A percentile compares a stretch with the other conserved stretches of the same genome.
Evolutionary conservation across 1,284 basidiomycete species (phyloP).

Genomic region (Pseudozyma hubeiensis): DNA sequence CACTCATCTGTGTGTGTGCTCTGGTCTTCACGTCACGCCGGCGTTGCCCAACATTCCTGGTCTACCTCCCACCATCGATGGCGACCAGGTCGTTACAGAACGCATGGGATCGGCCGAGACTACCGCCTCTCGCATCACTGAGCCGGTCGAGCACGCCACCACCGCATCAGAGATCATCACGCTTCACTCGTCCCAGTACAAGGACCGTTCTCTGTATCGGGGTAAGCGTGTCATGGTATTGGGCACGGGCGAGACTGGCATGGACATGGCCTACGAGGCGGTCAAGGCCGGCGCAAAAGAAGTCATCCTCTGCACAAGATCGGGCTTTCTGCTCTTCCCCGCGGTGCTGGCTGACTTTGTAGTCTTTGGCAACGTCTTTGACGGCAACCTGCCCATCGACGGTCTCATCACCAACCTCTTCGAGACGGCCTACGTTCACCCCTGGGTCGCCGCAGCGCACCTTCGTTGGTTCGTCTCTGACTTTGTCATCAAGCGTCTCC

Average conservation of each 20-base stretch:
- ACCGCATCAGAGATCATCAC: conserved; percentile 48
- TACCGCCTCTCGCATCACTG: conserved; percentile 26
- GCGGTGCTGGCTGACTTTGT: conserved; percentile 77
- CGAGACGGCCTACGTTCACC: conserved; percentile 73
- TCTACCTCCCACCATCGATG: conserved; percentile 36
- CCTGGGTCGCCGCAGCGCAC: conserved; percentile 72
- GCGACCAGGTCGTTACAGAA: conserved; percentile 33
- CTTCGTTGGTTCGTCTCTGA: conserved; percentile 77
- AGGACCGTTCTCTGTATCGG: conserved; percentile 53
- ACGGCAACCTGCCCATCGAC: conserved; percentile 75
- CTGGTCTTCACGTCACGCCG: conserved; percentile 56
- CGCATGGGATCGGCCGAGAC: conserved; percentile 30
- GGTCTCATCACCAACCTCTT: conserved; percentile 75
- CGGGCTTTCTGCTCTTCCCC: conserved; percentile 74
- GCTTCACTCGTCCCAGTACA: conserved; percentile 58
- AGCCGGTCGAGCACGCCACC: conserved; percentile 29
- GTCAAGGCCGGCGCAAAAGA: conserved; percentile 74
- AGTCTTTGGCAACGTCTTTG: conserved; percentile 73
- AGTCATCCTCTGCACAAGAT: conserved; percentile 74
- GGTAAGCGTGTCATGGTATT: conserved; percentile 56
- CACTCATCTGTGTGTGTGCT: conserved; percentile 53
- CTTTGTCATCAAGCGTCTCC: conserved; percentile 75
- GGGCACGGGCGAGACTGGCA: conserved; percentile 75
- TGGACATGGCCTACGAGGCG: conserved; percentile 75
- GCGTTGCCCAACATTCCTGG: conserved; percentile 52